A percentile compares a stretch with the other conserved stretches of the same genome.
These are phyloP conservation scores for Entelexis sorbosivorans DNA, from an alignment of 1,139 yeast genomes.

Conservation along the genomic window DNA sequence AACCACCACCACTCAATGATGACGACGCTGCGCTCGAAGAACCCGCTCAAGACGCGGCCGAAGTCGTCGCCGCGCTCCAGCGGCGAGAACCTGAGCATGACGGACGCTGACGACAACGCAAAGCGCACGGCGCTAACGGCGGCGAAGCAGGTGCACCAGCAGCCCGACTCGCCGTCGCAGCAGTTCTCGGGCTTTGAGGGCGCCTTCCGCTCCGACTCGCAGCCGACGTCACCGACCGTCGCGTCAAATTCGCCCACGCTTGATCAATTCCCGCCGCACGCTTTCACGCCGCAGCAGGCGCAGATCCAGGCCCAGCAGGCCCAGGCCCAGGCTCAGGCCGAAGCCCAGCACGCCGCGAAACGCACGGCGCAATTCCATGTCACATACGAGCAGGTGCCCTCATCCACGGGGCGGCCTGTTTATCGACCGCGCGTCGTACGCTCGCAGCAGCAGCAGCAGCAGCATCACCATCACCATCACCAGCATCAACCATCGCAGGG, in stretches of 20 bases:
- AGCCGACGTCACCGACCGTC: constrained; percentile 16
- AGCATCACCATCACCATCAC: background rate
- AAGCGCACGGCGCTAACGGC: constrained; percentile 9
- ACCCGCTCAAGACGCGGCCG: constrained; percentile 13
- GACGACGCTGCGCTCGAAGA: constrained; percentile 17
- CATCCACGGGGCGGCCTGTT: constrained; percentile 14
- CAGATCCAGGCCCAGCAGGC: background rate
- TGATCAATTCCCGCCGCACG: background rate
- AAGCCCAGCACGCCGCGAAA: background rate
- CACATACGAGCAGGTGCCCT: constrained; percentile 17
- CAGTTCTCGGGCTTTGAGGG: constrained; percentile 22
- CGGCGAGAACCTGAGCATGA: constrained; percentile 12
- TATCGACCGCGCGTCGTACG: constrained; percentile 20
- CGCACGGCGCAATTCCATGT: constrained; percentile 17
- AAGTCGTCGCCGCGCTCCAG: constrained; percentile 16
- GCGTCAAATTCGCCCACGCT: background rate
- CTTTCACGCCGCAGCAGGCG: background rate
- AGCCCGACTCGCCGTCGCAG: background rate
- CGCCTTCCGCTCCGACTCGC: constrained; percentile 16
- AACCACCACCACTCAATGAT: constrained; percentile 17
- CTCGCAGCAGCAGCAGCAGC: constrained; percentile 2
- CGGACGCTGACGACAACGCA: constrained; percentile 13
- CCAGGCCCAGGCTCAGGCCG: constrained; percentile 5
- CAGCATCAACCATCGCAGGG: background rate
- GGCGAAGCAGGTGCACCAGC: constrained; percentile 9